Conservation (phyloP, 2,329 filamentous ascomycete genomes). For the Metarhizium sp. region DNA sequence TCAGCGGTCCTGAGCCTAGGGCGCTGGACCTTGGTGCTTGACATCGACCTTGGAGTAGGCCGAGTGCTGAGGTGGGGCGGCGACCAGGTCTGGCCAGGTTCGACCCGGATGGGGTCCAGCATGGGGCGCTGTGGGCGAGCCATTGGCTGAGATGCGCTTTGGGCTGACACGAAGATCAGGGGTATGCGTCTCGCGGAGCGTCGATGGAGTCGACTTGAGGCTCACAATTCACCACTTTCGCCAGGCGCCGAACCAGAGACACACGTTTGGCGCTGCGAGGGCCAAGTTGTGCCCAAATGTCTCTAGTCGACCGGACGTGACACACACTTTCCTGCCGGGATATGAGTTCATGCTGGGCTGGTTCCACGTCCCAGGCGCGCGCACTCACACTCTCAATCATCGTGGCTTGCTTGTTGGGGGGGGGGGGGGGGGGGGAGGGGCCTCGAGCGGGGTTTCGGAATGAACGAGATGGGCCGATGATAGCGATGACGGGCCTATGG, state of each 20-base stretch:
- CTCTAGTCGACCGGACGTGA: neutral
- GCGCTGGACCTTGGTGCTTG: neutral
- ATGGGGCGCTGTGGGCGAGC: conserved; percentile 4
- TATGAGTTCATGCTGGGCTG: conserved; percentile 1
- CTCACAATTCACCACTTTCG: neutral
- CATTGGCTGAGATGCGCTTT: neutral
- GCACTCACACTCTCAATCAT: neutral
- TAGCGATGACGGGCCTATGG: conserved; percentile 1
- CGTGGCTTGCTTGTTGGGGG: neutral
- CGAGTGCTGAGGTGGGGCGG: conserved; percentile 9
- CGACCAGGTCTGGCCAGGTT: conserved; percentile 10
- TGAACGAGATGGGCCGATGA: conserved; percentile 8
- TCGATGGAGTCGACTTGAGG: conserved; percentile 1
- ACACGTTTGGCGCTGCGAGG: neutral
- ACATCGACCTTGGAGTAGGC: conserved; percentile 9
- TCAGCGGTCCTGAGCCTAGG: conserved; percentile 4
- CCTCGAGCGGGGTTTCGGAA: conserved; percentile 12
- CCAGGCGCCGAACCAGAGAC: neutral
- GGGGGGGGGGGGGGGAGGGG: neutral
- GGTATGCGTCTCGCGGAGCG: conserved; percentile 2
- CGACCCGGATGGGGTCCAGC: conserved; percentile 4
- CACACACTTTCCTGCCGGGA: neutral
- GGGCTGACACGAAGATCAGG: conserved; percentile 5
- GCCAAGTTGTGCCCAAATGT: neutral
- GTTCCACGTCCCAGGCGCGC: neutral